Evolutionary conservation across 352 stramenopile genomes (phyloP).

Genomic region (Phytophthora sp.): DNA sequence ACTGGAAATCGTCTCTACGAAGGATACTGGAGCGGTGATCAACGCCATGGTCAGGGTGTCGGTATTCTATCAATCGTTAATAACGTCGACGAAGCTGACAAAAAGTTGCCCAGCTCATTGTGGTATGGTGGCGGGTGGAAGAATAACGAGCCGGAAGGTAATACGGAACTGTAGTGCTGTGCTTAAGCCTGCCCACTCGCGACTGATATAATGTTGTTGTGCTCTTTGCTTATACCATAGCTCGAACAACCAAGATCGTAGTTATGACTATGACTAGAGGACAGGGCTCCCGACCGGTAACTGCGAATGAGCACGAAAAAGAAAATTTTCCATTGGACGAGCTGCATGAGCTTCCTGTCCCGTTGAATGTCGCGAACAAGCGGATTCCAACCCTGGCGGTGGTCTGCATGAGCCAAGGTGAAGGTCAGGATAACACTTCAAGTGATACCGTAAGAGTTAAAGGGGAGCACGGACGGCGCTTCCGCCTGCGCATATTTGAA

Average conservation of each 20-base stretch:
- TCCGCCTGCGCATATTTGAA: slow-evolving; percentile 53
- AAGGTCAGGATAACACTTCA: neutral
- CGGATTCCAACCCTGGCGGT: slow-evolving; percentile 18
- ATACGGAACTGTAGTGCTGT: neutral
- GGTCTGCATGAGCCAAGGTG: slow-evolving; percentile 8
- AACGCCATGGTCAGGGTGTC: slow-evolving; percentile 38
- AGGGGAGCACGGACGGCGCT: slow-evolving; percentile 43
- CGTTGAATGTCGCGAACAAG: slow-evolving; percentile 24
- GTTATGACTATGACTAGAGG: neutral
- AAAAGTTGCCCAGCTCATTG: neutral
- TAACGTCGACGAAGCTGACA: neutral
- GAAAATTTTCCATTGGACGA: neutral
- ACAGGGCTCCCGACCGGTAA: neutral
- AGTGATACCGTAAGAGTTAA: slow-evolving; percentile 14
- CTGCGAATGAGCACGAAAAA: neutral
- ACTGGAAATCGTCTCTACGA: slow-evolving; percentile 42
- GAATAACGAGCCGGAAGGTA: slow-evolving; percentile 31
- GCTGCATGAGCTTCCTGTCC: slow-evolving; percentile 16
- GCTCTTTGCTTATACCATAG: neutral
- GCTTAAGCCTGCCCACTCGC: neutral
- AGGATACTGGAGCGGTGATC: slow-evolving; percentile 46
- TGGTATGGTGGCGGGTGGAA: slow-evolving; percentile 34
- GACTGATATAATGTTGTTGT: neutral
- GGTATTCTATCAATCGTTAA: slow-evolving; percentile 18
- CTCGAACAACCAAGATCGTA: slow-evolving; percentile 3